phyloP scores from a whole-genome alignment of 768 basidiomycete species.

The Kwoniella sp. region DNA sequence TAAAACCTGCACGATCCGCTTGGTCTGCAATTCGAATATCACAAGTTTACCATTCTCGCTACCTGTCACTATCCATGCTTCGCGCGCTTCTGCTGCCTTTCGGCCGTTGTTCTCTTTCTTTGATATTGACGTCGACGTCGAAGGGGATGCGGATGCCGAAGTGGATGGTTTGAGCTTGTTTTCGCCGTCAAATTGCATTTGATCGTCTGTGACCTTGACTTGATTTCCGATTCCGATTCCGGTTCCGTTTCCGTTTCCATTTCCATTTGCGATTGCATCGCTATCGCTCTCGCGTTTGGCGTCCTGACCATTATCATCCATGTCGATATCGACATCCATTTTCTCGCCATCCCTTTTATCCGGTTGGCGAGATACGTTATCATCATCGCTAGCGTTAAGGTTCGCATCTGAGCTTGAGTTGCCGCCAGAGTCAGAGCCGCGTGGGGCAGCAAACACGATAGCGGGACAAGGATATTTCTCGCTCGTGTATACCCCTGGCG shows the following conservation, averaged over 20 bases:
- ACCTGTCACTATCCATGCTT: conserved; percentile 74
- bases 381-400: background rate
- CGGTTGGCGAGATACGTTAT: too few species aligned
- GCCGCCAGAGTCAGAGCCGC: background rate
- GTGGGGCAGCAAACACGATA: conserved; percentile 21
- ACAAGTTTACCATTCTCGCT: conserved; percentile 87
- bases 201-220: background rate
- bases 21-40: conserved; percentile 84
- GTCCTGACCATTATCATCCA: too few species aligned
- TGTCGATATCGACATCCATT: conserved; percentile 56
- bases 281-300: too few species aligned
- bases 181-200: background rate
- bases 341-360: conserved; percentile 56
- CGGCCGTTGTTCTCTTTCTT: background rate
- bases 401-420: background rate
- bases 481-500: conserved; percentile 67
- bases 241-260: too few species aligned
- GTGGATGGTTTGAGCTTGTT: background rate
- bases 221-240: background rate
- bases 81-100: conserved; percentile 11
- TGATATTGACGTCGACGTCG: background rate
- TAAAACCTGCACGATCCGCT: conserved; percentile 68
- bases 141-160: background rate
- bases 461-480: conserved; percentile 77
- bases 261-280: too few species aligned